Base-by-base conservation (phyloP, 78 protist species). In the Planoprotostelium fungivorum region DNA sequence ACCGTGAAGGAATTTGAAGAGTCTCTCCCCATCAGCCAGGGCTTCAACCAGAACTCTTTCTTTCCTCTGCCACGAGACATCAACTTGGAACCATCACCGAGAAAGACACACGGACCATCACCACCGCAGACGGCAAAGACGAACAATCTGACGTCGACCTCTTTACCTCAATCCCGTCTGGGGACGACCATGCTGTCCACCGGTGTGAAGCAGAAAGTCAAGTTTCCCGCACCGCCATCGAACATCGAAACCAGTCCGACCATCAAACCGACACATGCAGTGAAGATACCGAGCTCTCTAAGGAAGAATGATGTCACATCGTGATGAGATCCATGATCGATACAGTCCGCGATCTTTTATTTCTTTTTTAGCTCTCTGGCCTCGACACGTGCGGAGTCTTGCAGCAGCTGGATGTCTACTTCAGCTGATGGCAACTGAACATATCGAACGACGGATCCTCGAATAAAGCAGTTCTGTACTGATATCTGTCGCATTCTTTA, bases 371-470 rank as follows among this genome's bases (percentile, higher is more conserved):
- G 92, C 84, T 89, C 90, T 83, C 95, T 83, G 37, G 94, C 91
- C 83, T 94, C 96, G 25, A 94, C 38, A 34, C 96, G 35, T 73
- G 98, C 84, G 1, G 97, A 96, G 37, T 97, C 99, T 94, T 98
- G 99, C 28, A 98, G 96, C 16, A 97, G 85, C 89, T 97, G 97
- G 9, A 93, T 91, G 89, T 98, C 99, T 0, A 98, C 99, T 0
- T 96, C 95, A 1, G 89, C 92, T 0, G 97, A 87, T 0, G 97
- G 97, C 25, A 98, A 73, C 63, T 95, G 98, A 1, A 98, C 94
- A 90, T 97, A 98, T 28, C 99, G 93, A 29, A 98, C 96, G 0
- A 97, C 98, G 1, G 98, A 96, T 0, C 99, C 99, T 29, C 99
- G 96, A 1, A 98, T 92, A 87, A 98, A 98, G 90, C 99, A 97